Percentiles rank a stretch among this genome's conserved stretches.
Conservation (phyloP, 306 rosid genomes). For the Cucurbita ficifolia region DNA sequence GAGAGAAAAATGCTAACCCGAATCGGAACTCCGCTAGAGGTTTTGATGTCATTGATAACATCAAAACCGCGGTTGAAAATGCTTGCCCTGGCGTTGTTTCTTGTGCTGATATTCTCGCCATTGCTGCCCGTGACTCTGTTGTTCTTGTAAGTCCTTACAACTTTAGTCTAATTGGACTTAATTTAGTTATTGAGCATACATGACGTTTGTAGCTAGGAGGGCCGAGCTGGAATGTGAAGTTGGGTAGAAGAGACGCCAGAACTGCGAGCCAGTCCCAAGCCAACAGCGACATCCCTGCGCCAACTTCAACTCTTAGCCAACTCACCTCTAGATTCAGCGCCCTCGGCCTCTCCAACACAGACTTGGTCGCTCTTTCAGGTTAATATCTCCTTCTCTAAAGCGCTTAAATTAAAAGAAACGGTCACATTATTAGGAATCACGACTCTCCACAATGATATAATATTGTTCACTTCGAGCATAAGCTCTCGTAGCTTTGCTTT, state of each 20-base stretch:
- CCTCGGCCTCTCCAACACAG: slow-evolving; percentile 62
- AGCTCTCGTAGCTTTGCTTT: too few species aligned
- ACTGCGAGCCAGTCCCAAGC: slow-evolving; percentile 60
- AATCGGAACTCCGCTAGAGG: slow-evolving; percentile 68
- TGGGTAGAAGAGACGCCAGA: slow-evolving; percentile 77
- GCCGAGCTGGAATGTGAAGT: slow-evolving; percentile 59
- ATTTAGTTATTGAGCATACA: neutral
- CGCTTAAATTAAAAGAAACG: too few species aligned
- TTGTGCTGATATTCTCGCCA: slow-evolving; percentile 69
- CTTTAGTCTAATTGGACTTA: too few species aligned
- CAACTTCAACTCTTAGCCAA: slow-evolving; percentile 41
- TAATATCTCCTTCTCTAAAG: neutral
- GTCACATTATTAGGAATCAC: too few species aligned
- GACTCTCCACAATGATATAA: too few species aligned
- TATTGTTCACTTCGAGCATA: too few species aligned
- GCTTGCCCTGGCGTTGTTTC: slow-evolving; percentile 66
- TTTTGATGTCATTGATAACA: slow-evolving; percentile 54
- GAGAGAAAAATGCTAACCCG: slow-evolving; percentile 67
- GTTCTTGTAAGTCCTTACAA: slow-evolving; percentile 17
- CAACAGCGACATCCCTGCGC: slow-evolving; percentile 55
- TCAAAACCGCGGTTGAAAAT: slow-evolving; percentile 56
- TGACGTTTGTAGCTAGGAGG: slow-evolving; percentile 54
- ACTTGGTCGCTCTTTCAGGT: slow-evolving; percentile 79
- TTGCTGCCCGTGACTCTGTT: slow-evolving; percentile 65
- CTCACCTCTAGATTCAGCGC: slow-evolving; percentile 41